Evolutionary conservation across 768 basidiomycete genomes (phyloP).

Genomic region (Sarcomyxa edulis): DNA sequence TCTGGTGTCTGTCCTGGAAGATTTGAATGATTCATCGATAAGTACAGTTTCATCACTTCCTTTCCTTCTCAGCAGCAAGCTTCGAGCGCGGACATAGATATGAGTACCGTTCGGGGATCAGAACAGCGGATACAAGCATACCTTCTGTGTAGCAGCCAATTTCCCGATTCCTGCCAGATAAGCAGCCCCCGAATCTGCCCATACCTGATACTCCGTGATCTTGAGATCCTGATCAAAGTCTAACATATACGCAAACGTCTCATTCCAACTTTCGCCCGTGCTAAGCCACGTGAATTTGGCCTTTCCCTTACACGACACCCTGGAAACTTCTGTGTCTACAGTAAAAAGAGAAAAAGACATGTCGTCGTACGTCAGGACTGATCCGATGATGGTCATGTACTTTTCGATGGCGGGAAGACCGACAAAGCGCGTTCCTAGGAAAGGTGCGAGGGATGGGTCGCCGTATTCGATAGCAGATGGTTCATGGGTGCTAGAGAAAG

Average conservation of each 20-base stretch:
- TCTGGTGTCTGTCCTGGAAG: too few relatives aligned
- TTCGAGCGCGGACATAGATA: too few relatives aligned
- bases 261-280: constrained; percentile 52
- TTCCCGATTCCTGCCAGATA: constrained; percentile 54
- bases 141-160: constrained; percentile 24
- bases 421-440: constrained; percentile 46
- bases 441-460: constrained; percentile 48
- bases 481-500: constrained; percentile 43
- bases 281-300: constrained; percentile 54
- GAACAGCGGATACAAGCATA: constrained; percentile 4
- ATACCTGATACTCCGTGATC: constrained; percentile 57
- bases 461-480: constrained; percentile 52
- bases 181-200: constrained; percentile 64
- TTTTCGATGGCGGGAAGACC: constrained; percentile 35
- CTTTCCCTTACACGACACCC: constrained; percentile 49
- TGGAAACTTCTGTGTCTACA: constrained; percentile 43
- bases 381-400: constrained; percentile 47
- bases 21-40: too few relatives aligned
- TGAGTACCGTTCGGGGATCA: too few relatives aligned
- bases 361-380: constrained; percentile 41
- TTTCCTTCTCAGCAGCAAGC: too few relatives aligned
- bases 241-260: constrained; percentile 54
- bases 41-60: too few relatives aligned
- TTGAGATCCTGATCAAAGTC: constrained; percentile 55
- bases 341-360: constrained; percentile 52